Evolutionary conservation across 2,329 filamentous ascomycete genomes (phyloP).

Genomic region (Arachnopeziza araneosa): DNA sequence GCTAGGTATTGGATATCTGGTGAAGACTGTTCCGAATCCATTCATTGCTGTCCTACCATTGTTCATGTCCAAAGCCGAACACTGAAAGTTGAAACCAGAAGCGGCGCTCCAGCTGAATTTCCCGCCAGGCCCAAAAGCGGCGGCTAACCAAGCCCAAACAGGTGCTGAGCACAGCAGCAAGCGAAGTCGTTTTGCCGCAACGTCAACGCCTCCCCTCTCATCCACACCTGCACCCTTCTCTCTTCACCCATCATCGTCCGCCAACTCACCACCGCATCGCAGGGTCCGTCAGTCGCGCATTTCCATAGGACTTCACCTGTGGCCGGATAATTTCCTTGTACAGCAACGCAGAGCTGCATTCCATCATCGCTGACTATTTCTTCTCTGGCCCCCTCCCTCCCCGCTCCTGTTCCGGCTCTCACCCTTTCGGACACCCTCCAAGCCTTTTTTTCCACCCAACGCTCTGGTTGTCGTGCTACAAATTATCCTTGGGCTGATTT

Average conservation of each 20-base stretch:
- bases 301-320: constrained; percentile 17
- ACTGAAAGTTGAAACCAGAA: constrained; percentile 2
- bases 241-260: constrained; percentile 5
- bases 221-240: not conserved
- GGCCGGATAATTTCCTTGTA: constrained; percentile 20
- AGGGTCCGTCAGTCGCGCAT: constrained; percentile 12
- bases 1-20: not conserved
- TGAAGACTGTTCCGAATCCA: not conserved
- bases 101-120: constrained; percentile 3
- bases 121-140: not conserved
- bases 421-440: constrained; percentile 1
- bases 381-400: constrained; percentile 21
- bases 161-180: not conserved
- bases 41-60: not conserved
- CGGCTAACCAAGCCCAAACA: constrained; percentile 3
- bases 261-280: constrained; percentile 11
- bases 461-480: constrained; percentile 21
- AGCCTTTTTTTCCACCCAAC: constrained; percentile 17
- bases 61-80: not conserved
- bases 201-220: not conserved
- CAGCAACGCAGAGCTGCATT: constrained; percentile 4
- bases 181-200: not conserved
- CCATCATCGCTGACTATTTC: constrained; percentile 21
- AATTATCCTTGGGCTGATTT: constrained; percentile 29
- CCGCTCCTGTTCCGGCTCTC: constrained; percentile 13